phyloP scores from a whole-genome alignment of 805 yeast genomes.

The Kodamaea sagamina region DNA sequence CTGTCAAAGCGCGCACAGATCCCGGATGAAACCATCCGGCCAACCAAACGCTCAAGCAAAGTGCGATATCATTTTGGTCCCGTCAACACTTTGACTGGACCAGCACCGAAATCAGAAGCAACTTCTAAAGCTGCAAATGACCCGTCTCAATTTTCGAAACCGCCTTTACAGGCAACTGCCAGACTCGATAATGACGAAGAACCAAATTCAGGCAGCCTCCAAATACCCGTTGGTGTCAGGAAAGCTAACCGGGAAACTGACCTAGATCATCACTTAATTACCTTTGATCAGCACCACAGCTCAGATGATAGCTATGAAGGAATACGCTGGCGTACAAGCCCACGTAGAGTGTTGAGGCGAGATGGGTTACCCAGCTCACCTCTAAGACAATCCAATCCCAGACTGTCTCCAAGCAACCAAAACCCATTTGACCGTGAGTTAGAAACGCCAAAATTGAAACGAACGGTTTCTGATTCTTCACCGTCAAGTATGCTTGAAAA shows the following conservation, averaged over 20 bases:
- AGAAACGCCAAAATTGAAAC: slow-evolving; percentile 17
- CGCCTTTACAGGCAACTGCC: neutral
- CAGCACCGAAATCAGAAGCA: neutral
- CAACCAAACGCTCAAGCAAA: slow-evolving; percentile 18
- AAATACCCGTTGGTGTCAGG: neutral
- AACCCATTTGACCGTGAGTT: neutral
- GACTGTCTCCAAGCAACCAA: neutral
- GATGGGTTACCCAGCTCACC: slow-evolving; percentile 13
- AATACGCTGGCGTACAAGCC: slow-evolving; percentile 30
- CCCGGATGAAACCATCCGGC: slow-evolving; percentile 14
- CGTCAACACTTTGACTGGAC: slow-evolving; percentile 26
- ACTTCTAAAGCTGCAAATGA: slow-evolving; percentile 1
- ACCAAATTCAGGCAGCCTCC: neutral
- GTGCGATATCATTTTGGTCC: slow-evolving; percentile 41
- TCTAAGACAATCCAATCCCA: slow-evolving; percentile 4
- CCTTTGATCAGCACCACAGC: slow-evolving; percentile 16
- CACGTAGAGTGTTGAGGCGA: slow-evolving; percentile 10
- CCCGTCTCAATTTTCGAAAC: neutral
- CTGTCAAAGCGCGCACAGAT: slow-evolving; percentile 10
- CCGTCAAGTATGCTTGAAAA: slow-evolving; percentile 19
- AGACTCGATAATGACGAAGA: neutral
- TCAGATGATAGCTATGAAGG: slow-evolving; percentile 49
- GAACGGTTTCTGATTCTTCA: slow-evolving; percentile 35
- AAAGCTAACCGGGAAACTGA: slow-evolving; percentile 2
- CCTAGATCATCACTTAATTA: slow-evolving; percentile 8